Percentiles rank a stretch among this genome's conserved stretches.
Conservation (phyloP, 768 basidiomycete genomes). For the Kockovaella imperatae region DNA sequence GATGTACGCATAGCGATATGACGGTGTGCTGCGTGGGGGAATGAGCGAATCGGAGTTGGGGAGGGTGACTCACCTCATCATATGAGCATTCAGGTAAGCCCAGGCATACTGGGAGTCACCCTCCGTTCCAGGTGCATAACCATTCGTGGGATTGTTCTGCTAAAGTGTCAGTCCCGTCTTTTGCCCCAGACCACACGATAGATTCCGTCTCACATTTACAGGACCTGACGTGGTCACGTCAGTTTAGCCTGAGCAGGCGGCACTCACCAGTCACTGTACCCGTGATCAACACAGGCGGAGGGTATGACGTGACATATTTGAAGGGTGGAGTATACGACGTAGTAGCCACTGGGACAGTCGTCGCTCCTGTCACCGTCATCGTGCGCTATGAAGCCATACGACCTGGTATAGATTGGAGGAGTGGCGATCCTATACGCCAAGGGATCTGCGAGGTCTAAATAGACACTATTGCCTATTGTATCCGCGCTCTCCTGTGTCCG, state of each 20-base stretch:
- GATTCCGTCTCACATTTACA: constrained; percentile 6
- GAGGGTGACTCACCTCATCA: constrained; percentile 36
- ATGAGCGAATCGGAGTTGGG: not conserved
- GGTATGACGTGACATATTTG: constrained; percentile 30
- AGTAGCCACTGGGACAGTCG: constrained; percentile 27
- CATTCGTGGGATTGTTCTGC: constrained; percentile 36
- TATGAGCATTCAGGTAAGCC: constrained; percentile 40
- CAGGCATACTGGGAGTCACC: constrained; percentile 36
- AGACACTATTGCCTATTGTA: too few species aligned
- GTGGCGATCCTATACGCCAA: too few species aligned
- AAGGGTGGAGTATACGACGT: constrained; percentile 35
- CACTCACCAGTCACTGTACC: constrained; percentile 31
- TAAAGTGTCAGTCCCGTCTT: constrained; percentile 2
- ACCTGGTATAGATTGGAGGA: too few species aligned
- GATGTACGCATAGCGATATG: constrained; percentile 43
- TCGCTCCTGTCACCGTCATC: constrained; percentile 35
- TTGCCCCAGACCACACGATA: not conserved
- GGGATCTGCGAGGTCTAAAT: too few species aligned
- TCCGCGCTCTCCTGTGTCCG: too few species aligned
- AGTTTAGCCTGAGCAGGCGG: not conserved
- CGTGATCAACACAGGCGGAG: constrained; percentile 20
- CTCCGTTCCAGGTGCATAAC: constrained; percentile 25
- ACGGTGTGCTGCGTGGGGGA: constrained; percentile 30
- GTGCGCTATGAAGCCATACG: too few species aligned
- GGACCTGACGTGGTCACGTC: constrained; percentile 13